Percentiles rank a stretch among this genome's conserved stretches.
Evolutionary conservation across 495 filamentous ascomycete species (phyloP).

Genomic region (Trichoderma virens): DNA sequence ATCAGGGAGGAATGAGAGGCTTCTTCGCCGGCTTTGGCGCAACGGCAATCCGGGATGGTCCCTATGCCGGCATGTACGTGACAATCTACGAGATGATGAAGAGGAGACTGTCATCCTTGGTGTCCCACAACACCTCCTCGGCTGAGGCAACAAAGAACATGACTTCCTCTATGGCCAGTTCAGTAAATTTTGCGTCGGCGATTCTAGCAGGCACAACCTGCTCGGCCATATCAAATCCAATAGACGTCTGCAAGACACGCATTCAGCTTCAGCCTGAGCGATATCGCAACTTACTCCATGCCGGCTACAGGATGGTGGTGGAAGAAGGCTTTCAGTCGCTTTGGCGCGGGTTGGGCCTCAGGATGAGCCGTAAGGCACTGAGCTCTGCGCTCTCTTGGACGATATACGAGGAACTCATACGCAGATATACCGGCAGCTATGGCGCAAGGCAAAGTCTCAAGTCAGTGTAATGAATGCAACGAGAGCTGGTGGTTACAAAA

Average conservation of each 20-base stretch:
- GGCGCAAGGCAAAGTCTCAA: conserved; percentile 3
- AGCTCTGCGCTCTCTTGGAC: conserved; percentile 94
- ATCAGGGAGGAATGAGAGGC: conserved; percentile 65
- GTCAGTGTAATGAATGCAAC: background rate
- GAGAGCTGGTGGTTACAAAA: too few relatives aligned
- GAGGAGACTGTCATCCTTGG: conserved; percentile 38
- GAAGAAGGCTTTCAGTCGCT: conserved; percentile 77
- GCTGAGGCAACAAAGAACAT: conserved; percentile 17
- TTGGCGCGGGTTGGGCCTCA: conserved; percentile 78
- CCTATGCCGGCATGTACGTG: conserved; percentile 92
- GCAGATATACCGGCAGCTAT: conserved; percentile 41
- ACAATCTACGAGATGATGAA: conserved; percentile 91
- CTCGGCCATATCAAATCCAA: conserved; percentile 87
- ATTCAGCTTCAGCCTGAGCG: conserved; percentile 79
- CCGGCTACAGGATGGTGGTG: conserved; percentile 62
- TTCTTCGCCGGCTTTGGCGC: conserved; percentile 94
- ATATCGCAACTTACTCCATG: conserved; percentile 81
- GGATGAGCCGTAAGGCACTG: conserved; percentile 85
- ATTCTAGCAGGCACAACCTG: conserved; percentile 71
- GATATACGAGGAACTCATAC: conserved; percentile 87
- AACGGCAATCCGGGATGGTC: conserved; percentile 86
- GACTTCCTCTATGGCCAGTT: conserved; percentile 44
- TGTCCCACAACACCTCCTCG: conserved; percentile 13
- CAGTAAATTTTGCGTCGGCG: conserved; percentile 79
- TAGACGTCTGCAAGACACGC: conserved; percentile 92